Conservation (phyloP, 2,329 filamentous ascomycete genomes). For the Claviceps sp. region DNA sequence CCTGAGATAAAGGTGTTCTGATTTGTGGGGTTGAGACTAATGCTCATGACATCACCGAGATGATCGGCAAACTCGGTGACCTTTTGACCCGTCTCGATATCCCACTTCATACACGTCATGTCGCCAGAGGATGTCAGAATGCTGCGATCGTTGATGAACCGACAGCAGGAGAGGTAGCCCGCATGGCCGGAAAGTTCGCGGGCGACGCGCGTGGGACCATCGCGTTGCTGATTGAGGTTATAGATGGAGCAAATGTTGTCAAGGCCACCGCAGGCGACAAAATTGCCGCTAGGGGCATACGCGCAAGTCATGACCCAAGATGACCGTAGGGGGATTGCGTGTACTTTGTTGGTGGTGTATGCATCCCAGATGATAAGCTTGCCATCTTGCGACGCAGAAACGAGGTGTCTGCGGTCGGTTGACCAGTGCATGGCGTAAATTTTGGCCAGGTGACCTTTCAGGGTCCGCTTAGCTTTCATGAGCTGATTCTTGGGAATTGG, state of each 20-base stretch:
- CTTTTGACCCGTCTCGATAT: conserved; percentile 95
- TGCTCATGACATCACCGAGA: conserved; percentile 97
- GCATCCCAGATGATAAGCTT: conserved; percentile 99
- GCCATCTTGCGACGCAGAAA: conserved; percentile 95
- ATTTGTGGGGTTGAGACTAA: conserved; percentile 98
- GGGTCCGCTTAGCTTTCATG: conserved; percentile 93
- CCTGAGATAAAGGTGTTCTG: conserved; percentile 99
- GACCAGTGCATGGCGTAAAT: conserved; percentile 99
- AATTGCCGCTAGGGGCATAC: conserved; percentile 96
- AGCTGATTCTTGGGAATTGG: conserved; percentile 76
- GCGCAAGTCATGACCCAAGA: conserved; percentile 99
- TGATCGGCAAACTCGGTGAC: conserved; percentile 98
- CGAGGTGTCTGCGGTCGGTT: conserved; percentile 89
- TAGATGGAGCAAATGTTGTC: conserved; percentile 99
- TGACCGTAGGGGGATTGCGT: conserved; percentile 91
- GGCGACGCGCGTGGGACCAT: conserved; percentile 93
- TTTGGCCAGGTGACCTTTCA: conserved; percentile 97
- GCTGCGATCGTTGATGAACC: conserved; percentile 96
- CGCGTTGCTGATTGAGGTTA: conserved; percentile 85
- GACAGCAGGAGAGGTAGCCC: conserved; percentile 94
- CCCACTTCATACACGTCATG: conserved; percentile 99
- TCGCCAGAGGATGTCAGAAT: conserved; percentile 97
- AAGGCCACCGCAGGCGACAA: conserved; percentile 93
- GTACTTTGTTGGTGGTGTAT: conserved; percentile 98
- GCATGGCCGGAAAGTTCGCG: conserved; percentile 94